Conservation (phyloP, 192 early-diverging fungal species). For the Funneliformis geosporum region DNA sequence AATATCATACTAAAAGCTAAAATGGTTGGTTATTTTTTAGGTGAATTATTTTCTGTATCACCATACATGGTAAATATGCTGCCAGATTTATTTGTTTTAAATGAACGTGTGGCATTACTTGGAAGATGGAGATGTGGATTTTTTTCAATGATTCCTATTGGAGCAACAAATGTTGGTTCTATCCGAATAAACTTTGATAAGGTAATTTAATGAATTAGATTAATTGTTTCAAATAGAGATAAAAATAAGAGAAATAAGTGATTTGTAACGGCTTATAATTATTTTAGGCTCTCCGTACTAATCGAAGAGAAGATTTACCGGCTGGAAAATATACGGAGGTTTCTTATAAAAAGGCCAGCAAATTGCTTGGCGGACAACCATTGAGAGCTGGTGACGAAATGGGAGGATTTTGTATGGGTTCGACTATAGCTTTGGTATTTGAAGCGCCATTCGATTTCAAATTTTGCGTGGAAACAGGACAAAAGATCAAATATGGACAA, state of each 20-base stretch:
- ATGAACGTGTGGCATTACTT: slow-evolving; percentile 92
- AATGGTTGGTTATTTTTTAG: slow-evolving; percentile 36
- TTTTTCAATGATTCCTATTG: slow-evolving; percentile 96
- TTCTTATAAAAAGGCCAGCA: slow-evolving; percentile 64
- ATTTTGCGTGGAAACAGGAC: slow-evolving; percentile 69
- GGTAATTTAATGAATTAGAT: slow-evolving; percentile 37
- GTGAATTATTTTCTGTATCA: slow-evolving; percentile 94
- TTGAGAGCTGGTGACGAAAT: slow-evolving; percentile 83
- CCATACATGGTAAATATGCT: slow-evolving; percentile 85
- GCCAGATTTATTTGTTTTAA: slow-evolving; percentile 91
- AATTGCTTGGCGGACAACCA: slow-evolving; percentile 63
- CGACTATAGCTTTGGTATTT: slow-evolving; percentile 96
- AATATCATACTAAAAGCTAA: neutral
- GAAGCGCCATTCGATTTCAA: slow-evolving; percentile 86
- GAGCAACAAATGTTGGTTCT: slow-evolving; percentile 97
- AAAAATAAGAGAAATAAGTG: neutral
- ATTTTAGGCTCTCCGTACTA: slow-evolving; percentile 63
- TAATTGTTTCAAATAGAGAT: neutral
- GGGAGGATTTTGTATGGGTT: slow-evolving; percentile 94
- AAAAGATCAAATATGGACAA: slow-evolving; percentile 83
- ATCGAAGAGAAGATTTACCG: slow-evolving; percentile 56
- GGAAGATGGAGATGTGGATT: slow-evolving; percentile 94
- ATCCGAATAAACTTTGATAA: slow-evolving; percentile 94
- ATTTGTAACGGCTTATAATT: neutral
- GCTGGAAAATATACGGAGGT: slow-evolving; percentile 78